phyloP scores from a whole-genome alignment of 1,139 yeast genomes.

The Geotrichum restrictum region DNA sequence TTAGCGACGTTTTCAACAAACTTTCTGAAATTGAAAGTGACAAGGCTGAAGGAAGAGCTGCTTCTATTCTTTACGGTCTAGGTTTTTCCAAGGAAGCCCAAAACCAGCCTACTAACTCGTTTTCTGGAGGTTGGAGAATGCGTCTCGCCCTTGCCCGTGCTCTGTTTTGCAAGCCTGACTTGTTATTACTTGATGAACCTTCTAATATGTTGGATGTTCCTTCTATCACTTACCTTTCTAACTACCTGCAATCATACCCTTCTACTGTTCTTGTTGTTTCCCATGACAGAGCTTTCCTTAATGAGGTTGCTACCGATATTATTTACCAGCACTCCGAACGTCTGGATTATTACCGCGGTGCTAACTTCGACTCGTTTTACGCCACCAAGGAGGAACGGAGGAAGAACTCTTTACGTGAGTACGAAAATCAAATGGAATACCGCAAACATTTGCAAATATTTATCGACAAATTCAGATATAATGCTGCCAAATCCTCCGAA shows the following conservation, averaged over 20 bases:
- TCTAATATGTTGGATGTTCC: constrained; percentile 99
- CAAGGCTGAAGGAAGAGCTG: constrained; percentile 96
- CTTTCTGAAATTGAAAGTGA: constrained; percentile 91
- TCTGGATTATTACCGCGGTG: constrained; percentile 90
- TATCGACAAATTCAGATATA: constrained; percentile 93
- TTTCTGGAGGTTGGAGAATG: constrained; percentile 99
- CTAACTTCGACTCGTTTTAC: constrained; percentile 88
- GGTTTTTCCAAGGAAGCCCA: constrained; percentile 92
- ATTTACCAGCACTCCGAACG: constrained; percentile 97
- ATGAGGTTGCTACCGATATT: constrained; percentile 96
- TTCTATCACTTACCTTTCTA: constrained; percentile 87
- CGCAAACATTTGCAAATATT: constrained; percentile 89
- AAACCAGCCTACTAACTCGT: constrained; percentile 73
- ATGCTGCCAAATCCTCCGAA: constrained; percentile 95
- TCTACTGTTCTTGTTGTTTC: constrained; percentile 93
- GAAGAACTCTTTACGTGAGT: constrained; percentile 88
- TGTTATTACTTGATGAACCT: constrained; percentile 91
- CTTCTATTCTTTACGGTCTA: constrained; percentile 85
- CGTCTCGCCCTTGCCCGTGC: constrained; percentile 97
- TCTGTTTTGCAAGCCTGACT: constrained; percentile 92
- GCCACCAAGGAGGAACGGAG: constrained; percentile 92
- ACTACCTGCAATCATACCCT: constrained; percentile 82
- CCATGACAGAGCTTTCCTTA: constrained; percentile 93
- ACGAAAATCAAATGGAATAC: constrained; percentile 94
- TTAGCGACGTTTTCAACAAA: constrained; percentile 76